phyloP scores from a whole-genome alignment of 140 eudicot species.

The Oenanthe javanica region DNA sequence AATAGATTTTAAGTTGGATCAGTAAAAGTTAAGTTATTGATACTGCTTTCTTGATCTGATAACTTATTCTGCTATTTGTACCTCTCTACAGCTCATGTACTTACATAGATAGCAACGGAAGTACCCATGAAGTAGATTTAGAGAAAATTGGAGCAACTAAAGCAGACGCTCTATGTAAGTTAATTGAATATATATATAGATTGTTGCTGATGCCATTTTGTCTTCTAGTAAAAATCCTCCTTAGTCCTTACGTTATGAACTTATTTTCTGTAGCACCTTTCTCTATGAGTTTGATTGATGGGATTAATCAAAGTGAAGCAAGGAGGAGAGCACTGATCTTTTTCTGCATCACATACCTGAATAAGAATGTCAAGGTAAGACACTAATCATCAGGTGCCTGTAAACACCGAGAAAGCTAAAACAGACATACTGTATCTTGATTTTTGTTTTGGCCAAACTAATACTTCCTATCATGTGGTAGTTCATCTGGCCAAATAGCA shows the following conservation, averaged over 20 bases:
- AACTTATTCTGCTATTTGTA: neutral
- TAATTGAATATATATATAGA: neutral
- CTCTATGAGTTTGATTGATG: slow-evolving; percentile 65
- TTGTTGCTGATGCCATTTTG: neutral
- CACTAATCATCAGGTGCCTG: neutral
- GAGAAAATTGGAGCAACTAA: slow-evolving; percentile 54
- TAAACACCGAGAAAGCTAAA: neutral
- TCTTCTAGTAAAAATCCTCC: neutral
- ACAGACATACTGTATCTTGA: too few species aligned
- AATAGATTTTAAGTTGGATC: neutral
- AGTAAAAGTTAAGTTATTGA: neutral
- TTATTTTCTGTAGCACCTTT: slow-evolving; percentile 49
- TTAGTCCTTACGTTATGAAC: neutral
- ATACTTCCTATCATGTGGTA: neutral
- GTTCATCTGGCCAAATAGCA: neutral
- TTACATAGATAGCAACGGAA: slow-evolving; percentile 56
- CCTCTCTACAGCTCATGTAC: slow-evolving; percentile 46
- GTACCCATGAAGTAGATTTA: slow-evolving; percentile 52
- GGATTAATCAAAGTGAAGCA: slow-evolving; percentile 75
- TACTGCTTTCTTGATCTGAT: neutral
- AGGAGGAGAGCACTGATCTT: slow-evolving; percentile 76
- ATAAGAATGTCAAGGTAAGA: slow-evolving; percentile 62
- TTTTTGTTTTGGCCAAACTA: neutral
- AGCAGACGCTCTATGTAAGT: slow-evolving; percentile 69
- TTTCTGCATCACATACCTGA: slow-evolving; percentile 58